Evolutionary conservation across 2,329 filamentous ascomycete species (phyloP).

Genomic region (Verticillium isaacii): DNA sequence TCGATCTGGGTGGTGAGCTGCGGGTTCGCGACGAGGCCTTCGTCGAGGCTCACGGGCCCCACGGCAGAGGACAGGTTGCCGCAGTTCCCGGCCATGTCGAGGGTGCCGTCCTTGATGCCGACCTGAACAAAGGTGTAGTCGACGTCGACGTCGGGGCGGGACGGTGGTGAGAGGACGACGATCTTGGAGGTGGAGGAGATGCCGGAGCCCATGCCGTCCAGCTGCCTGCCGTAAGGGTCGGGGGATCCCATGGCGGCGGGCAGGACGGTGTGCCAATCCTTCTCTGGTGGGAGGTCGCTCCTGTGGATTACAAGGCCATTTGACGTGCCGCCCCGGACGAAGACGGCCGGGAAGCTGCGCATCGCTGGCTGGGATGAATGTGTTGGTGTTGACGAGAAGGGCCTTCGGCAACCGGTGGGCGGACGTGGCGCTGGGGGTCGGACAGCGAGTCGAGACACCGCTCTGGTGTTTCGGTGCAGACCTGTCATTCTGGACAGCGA

Average conservation of each 20-base stretch:
- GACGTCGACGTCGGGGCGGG: constrained; percentile 42
- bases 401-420: not conserved
- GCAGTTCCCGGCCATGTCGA: constrained; percentile 58
- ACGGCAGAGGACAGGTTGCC: constrained; percentile 59
- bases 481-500: not conserved
- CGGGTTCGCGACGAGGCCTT: constrained; percentile 30
- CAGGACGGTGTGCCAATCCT: constrained; percentile 23
- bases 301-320: constrained; percentile 26
- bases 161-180: constrained; percentile 43
- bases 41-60: constrained; percentile 54
- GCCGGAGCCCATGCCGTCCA: constrained; percentile 11
- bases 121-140: constrained; percentile 62
- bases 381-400: not conserved
- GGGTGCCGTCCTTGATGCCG: constrained; percentile 46
- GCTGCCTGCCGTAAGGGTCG: constrained; percentile 13
- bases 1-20: not conserved
- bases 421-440: not conserved
- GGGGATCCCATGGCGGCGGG: constrained; percentile 23
- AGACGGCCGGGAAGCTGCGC: constrained; percentile 30
- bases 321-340: constrained; percentile 28
- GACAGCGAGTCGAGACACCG: not conserved
- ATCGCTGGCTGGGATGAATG: not conserved
- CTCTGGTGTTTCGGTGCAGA: not conserved
- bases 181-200: constrained; percentile 41
- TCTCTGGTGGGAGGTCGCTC: constrained; percentile 26